phyloP scores from a whole-genome alignment of 306 rosid genomes.

The Oxytropis ochrocephala region DNA sequence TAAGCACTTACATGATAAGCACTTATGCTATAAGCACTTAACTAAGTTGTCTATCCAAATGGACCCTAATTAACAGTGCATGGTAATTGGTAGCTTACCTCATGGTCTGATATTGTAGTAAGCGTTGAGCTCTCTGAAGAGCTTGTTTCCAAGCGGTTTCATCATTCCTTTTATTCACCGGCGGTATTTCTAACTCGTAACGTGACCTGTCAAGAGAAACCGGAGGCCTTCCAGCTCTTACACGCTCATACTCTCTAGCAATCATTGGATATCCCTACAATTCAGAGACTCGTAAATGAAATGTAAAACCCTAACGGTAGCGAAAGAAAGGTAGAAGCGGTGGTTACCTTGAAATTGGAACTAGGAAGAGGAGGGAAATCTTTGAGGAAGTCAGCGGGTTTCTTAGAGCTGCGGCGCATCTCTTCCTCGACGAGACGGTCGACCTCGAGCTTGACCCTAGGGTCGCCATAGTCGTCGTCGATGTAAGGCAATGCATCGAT shows the following conservation, averaged over 20 bases:
- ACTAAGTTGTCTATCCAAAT: too few relatives aligned
- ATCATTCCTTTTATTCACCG: constrained; percentile 53
- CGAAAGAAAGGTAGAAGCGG: background rate
- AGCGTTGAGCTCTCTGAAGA: constrained; percentile 71
- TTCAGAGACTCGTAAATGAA: background rate
- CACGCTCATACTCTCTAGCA: constrained; percentile 90
- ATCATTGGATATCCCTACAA: constrained; percentile 78
- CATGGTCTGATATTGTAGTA: constrained; percentile 59
- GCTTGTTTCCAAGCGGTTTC: constrained; percentile 86
- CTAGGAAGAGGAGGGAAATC: constrained; percentile 82
- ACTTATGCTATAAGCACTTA: too few relatives aligned
- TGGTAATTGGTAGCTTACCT: constrained; percentile 27
- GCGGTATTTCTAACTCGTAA: constrained; percentile 60
- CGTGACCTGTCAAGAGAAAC: constrained; percentile 61
- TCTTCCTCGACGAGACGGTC: constrained; percentile 86
- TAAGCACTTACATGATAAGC: too few relatives aligned
- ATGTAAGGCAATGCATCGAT: constrained; percentile 93
- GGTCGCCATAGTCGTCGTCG: constrained; percentile 75
- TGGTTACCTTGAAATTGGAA: constrained; percentile 52
- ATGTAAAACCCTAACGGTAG: background rate
- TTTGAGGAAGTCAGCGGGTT: constrained; percentile 84
- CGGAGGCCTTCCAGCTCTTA: constrained; percentile 85
- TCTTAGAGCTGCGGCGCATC: constrained; percentile 84
- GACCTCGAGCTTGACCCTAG: constrained; percentile 69
- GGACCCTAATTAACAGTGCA: background rate